phyloP scores from a whole-genome alignment of 1,139 yeast species.

The Geotrichum candidum region DNA sequence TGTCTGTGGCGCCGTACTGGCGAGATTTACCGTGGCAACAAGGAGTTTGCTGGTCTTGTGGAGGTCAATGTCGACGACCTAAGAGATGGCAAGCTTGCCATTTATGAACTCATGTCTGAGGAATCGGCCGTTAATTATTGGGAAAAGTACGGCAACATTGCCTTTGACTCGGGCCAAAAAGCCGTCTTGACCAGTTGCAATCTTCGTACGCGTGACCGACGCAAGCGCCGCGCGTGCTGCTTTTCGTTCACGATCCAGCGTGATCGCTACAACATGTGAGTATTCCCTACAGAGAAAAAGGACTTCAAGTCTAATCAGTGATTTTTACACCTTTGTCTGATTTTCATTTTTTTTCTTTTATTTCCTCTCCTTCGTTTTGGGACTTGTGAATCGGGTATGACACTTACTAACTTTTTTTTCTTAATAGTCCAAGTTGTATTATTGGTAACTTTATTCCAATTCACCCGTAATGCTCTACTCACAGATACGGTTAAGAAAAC shows the following conservation, averaged over 20 bases:
- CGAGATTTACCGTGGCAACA: constrained; percentile 90
- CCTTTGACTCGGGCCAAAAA: constrained; percentile 92
- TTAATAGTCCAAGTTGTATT: constrained; percentile 69
- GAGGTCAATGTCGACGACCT: constrained; percentile 90
- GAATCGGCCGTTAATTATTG: constrained; percentile 97
- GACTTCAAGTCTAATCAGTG: not conserved
- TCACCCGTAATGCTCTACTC: constrained; percentile 32
- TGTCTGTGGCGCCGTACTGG: constrained; percentile 98
- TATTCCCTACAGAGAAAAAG: not conserved
- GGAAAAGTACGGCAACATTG: constrained; percentile 96
- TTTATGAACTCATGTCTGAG: constrained; percentile 91
- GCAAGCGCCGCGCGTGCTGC: constrained; percentile 79
- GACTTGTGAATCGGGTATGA: not conserved
- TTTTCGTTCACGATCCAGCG: constrained; percentile 91
- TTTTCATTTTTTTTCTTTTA: not conserved
- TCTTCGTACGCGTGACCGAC: constrained; percentile 75
- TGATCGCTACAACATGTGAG: constrained; percentile 73
- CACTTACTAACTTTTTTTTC: constrained; percentile 2
- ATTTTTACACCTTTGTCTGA: not conserved
- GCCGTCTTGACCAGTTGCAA: constrained; percentile 92
- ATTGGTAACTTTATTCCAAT: constrained; percentile 95
- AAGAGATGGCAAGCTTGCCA: constrained; percentile 87
- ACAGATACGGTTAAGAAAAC: not conserved
- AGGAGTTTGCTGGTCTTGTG: constrained; percentile 91
- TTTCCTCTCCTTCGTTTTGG: not conserved